Conservation (phyloP, 1,139 yeast species). For the Hemisphaericaspora xylanilytica region DNA sequence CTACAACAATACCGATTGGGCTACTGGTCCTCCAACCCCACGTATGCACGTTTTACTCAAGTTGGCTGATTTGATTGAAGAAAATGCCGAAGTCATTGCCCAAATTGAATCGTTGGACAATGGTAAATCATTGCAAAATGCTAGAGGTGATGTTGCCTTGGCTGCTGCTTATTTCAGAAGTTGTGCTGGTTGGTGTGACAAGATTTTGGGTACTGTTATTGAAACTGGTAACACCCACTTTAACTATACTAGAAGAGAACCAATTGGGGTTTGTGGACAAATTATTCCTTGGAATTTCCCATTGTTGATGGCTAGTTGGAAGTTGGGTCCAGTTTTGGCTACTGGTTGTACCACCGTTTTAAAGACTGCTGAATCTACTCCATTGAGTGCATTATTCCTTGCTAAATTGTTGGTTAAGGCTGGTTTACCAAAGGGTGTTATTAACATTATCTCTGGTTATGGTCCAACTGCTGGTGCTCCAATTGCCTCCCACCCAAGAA, state of each 20-base stretch:
- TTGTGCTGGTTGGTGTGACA: constrained; percentile 85
- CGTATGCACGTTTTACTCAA: constrained; percentile 55
- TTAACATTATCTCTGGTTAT: constrained; percentile 72
- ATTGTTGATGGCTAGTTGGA: constrained; percentile 80
- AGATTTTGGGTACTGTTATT: constrained; percentile 65
- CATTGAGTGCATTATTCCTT: constrained; percentile 69
- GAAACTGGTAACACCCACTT: constrained; percentile 61
- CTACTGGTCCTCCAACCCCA: constrained; percentile 38
- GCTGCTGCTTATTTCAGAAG: constrained; percentile 63
- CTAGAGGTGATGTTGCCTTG: constrained; percentile 58
- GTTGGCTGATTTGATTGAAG: constrained; percentile 63
- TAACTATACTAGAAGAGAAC: constrained; percentile 60
- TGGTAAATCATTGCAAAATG: constrained; percentile 66
- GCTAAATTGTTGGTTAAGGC: constrained; percentile 62
- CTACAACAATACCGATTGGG: constrained; percentile 38
- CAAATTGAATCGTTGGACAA: constrained; percentile 76
- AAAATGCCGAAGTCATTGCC: constrained; percentile 57
- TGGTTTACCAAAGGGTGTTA: constrained; percentile 78
- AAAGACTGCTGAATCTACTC: constrained; percentile 83
- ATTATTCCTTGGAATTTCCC: constrained; percentile 92
- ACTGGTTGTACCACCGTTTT: constrained; percentile 78
- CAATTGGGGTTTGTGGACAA: constrained; percentile 79
- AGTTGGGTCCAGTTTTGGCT: constrained; percentile 80
- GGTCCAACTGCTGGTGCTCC: constrained; percentile 80
- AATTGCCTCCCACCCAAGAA: constrained; percentile 61